Evolutionary conservation across 768 basidiomycete genomes (phyloP), one percentile per base, ranked within the genome.

Genomic region (Guyanaporus albipodus): DNA sequence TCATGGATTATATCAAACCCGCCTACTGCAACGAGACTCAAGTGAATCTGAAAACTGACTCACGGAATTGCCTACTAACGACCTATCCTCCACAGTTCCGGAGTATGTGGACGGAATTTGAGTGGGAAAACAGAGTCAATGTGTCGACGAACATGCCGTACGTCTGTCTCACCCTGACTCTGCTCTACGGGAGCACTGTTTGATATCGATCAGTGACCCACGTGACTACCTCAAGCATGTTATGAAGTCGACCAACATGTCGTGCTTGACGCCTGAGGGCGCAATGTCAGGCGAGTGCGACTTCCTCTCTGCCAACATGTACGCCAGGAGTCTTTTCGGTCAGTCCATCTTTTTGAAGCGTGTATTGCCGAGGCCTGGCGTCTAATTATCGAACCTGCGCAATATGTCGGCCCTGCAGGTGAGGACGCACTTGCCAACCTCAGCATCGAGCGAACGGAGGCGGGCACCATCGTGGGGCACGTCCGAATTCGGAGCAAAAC

Each of bases 41-140:
- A 80, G 91, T 89, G 71, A 62, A 11, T 27, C 19, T 26, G n/a
- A 5, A 33, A 11, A 18, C n/a, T n/a, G n/a, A n/a, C n/a, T n/a
- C n/a, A n/a, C n/a, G n/a, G n/a, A n/a, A n/a, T n/a, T n/a, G n/a
- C 11, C 11, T 36, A 19, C 36, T 55, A 32, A 61, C 37, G n/a
- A 38, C 21, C 24, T 42, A 40, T 19, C 37, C 17, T 23, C 24
- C 26, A 23, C 31, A 94, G 87, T 95, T 95, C 82, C 82, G 95
- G 26, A 90, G 82, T 66, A 95, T 95, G 92, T 96, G 95, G 95
- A 99, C 94, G 22, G 96, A 98, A 67, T 99, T 99, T 60, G 95
- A 99, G 67, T 99, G 95, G 95, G 95, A 99, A 77, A 99, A 99
- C 71, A 80, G 94, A 58, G 95, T 98, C 45, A 97, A 97, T 61